Base-by-base conservation (phyloP, 2,329 filamentous ascomycete species). In the Botrytis deweyae region DNA sequence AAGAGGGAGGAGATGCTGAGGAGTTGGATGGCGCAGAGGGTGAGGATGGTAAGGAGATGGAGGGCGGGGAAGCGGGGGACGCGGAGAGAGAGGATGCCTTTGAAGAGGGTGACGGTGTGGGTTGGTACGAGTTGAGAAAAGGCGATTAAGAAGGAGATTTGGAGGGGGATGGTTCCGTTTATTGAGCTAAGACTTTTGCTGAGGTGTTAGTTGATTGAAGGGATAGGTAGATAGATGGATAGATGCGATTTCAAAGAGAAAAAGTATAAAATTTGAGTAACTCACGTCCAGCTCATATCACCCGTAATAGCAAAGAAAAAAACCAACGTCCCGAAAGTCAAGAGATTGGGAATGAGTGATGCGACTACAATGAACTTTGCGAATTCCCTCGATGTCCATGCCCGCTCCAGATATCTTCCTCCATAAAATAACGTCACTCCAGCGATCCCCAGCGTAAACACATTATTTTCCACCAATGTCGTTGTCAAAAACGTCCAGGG, bases 61-160 rank as follows among this genome's bases (percentile, higher is more conserved):
- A 96, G 76, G 84, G 97, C 85, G 18, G 89, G 89, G 78, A 91
- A 90, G 66, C 88, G 85, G 29, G 90, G 90, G 72, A 99, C 94
- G 78, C 95, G 93, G 82, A 98, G 90, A 75, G 96, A 97, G 74
- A 98, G 82, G 75, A 97, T 85, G 76, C 94, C 94, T 77, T 92
- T 92, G 85, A 97, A 95, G 74, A 99, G 89, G 7, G 95, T 96
- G 71, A 98, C 95, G 18, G 96, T 99, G 83, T 99, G 96, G 76
- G 97, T 95, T 36, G 96, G 96, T 52, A 98, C 92, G 68, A 99
- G 93, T 84, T 99, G 96, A 84, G 97, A 98, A 84, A 98, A 97
- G 72, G 95, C 93, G 79, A 98, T 93, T 75, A 99, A 92, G 85
- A 98, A 98, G 75, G 93, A 91, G 65, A 96, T 94, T 83, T 98